A percentile compares a stretch with the other conserved stretches of the same genome.
These are phyloP conservation scores for Cercospora sp. DNA, from an alignment of 2,329 filamentous ascomycete genomes.

Conservation along the genomic window DNA sequence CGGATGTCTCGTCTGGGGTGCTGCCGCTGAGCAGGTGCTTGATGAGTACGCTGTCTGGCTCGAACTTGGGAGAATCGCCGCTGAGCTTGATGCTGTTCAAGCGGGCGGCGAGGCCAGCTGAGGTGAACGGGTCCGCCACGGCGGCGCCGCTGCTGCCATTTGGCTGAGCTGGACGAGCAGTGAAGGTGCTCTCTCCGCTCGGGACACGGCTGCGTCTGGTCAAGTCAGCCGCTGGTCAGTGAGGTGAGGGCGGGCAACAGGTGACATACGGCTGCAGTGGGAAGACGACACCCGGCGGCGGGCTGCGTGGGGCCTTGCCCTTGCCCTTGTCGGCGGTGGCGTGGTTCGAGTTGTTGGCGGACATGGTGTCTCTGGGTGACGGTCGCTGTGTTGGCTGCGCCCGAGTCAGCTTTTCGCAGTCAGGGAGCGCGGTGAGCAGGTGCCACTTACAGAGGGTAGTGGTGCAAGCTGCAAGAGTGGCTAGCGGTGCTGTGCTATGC, in stretches of 20 bases:
- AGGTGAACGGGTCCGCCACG: not conserved
- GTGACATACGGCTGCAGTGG: constrained; percentile 4
- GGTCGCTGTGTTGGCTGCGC: not conserved
- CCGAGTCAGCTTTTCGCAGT: not conserved
- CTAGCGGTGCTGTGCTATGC: not conserved
- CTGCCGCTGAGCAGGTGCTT: constrained; percentile 24
- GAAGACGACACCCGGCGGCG: not conserved
- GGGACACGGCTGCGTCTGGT: not conserved
- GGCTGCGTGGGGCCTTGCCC: constrained; percentile 1
- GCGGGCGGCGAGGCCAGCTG: not conserved
- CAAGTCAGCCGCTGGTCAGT: not conserved
- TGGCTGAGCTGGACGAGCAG: not conserved
- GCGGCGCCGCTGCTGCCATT: not conserved
- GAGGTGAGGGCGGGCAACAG: not conserved
- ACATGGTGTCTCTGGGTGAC: not conserved
- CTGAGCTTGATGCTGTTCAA: not conserved
- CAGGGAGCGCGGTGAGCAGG: not conserved
- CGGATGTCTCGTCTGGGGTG: constrained; percentile 15
- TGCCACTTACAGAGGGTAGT: not conserved
- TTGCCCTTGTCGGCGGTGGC: constrained; percentile 1
- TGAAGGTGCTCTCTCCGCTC: not conserved
- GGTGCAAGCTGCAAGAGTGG: not conserved
- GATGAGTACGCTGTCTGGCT: constrained; percentile 9
- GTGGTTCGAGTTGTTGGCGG: not conserved
- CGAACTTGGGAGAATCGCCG: constrained; percentile 5